Conservation (phyloP, 1,139 yeast genomes). For the Wickerhamomyces sp. region DNA sequence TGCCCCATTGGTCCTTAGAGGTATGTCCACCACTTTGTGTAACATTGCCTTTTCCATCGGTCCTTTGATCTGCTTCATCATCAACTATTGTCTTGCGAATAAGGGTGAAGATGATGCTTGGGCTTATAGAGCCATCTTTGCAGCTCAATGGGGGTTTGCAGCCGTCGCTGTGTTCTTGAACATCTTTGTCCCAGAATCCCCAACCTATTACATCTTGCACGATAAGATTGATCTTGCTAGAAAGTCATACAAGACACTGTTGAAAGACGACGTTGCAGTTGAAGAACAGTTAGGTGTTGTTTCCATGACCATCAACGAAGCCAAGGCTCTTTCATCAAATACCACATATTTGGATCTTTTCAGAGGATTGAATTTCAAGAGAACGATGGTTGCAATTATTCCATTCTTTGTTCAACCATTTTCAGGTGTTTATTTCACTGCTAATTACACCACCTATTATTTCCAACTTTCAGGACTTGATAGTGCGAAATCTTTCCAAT, state of each 20-base stretch:
- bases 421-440: constrained; percentile 46
- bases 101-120: constrained; percentile 10
- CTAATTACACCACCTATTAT: constrained; percentile 36
- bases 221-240: constrained; percentile 11
- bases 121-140: constrained; percentile 28
- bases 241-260: constrained; percentile 14
- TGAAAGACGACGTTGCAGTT: constrained; percentile 18
- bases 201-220: constrained; percentile 10
- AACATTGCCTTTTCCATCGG: constrained; percentile 26
- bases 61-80: constrained; percentile 25
- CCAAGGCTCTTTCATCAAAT: constrained; percentile 14
- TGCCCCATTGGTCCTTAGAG: constrained; percentile 27
- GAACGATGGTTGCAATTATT: constrained; percentile 43
- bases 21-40: constrained; percentile 22
- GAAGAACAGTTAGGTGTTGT: constrained; percentile 21
- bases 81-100: constrained; percentile 19
- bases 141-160: constrained; percentile 31
- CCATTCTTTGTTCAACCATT: constrained; percentile 42
- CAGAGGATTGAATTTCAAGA: constrained; percentile 38
- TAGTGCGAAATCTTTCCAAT: constrained; percentile 23
- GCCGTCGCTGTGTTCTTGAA: constrained; percentile 16
- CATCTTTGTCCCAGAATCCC: constrained; percentile 11
- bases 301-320: constrained; percentile 27
- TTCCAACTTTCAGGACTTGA: constrained; percentile 30
- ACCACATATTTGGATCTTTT: constrained; percentile 39